Conservation (phyloP, 257 asterid genomes). For the Nicotiana knightiana region DNA sequence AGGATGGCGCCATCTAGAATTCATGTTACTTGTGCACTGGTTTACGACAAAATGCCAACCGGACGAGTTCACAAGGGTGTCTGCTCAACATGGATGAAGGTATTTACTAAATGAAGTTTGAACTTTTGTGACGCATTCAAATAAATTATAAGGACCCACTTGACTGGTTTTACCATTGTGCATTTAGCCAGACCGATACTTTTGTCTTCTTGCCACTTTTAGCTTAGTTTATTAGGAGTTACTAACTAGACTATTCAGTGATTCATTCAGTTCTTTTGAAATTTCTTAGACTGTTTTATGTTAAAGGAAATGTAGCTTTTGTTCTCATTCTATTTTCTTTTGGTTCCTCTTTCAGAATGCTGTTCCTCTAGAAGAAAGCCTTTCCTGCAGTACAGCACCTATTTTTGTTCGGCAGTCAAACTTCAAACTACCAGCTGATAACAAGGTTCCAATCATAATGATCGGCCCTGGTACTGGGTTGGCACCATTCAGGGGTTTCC, state of each 20-base stretch:
- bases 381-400: slow-evolving; percentile 71
- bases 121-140: neutral
- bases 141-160: neutral
- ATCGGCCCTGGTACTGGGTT: slow-evolving; percentile 98
- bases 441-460: slow-evolving; percentile 81
- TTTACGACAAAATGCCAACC: slow-evolving; percentile 73
- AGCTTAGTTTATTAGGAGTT: neutral
- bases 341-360: slow-evolving; percentile 56
- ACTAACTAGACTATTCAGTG: neutral
- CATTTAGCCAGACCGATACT: neutral
- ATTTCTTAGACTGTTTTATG: neutral
- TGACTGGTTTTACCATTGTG: neutral
- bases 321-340: slow-evolving; percentile 9
- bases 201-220: neutral
- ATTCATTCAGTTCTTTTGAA: neutral
- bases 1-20: slow-evolving; percentile 75
- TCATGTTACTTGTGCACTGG: slow-evolving; percentile 93
- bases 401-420: slow-evolving; percentile 80
- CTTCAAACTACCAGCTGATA: slow-evolving; percentile 85
- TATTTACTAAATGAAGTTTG: slow-evolving; percentile 20
- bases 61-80: slow-evolving; percentile 95
- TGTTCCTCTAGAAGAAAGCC: slow-evolving; percentile 61
- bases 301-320: neutral
- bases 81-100: slow-evolving; percentile 99
- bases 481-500: slow-evolving; percentile 98